Evolutionary conservation across 2,329 filamentous ascomycete species (phyloP), one percentile per base, ranked within the genome.

Genomic region (Aureobasidium namibiae): DNA sequence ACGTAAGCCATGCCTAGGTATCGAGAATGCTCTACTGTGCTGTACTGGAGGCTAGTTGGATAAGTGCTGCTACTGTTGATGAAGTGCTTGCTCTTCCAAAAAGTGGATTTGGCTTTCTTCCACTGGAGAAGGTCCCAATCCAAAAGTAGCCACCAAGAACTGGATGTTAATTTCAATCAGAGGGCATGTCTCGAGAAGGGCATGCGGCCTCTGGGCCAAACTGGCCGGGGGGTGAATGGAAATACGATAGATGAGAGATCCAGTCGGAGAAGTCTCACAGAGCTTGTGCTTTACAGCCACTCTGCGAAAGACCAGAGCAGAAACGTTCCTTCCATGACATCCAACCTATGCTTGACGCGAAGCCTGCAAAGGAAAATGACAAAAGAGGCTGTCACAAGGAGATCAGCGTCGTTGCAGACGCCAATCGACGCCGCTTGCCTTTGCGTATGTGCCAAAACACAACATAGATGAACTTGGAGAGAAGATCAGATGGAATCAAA

Each of bases 1-100:
- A 63, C 61, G 31, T 60, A 63, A 60, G 61, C 61, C 61, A 63
- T 63, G 29, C 13, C 24, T 44, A 34, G 53, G 26, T 54, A 56
- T 24, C 50, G 39, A 18, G 24, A 29, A 36, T 56, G 36, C 33
- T 46, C 24, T 57, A 42, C 36, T 50, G 45, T 48, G 38, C 23
- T 60, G 54, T 26, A 60, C 57, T 56, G 52, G 26, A 33, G 24
- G 44, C 31, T 44, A 36, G 46, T 53, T 29, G 38, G 42, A 44
- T 44, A 48, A 48, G 13, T 23, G 44, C 38, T 49, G 39, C 14
- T 42, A 5, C 36, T 54, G 36, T 33, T 42, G 36, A 38, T 54
- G 50, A 54, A 31, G 29, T 33, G 33, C 34, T 33, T 21, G 36
- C 16, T 42, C 49, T 54, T 56, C 52, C 36, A 41, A 56, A 11